These are phyloP conservation scores for Podaxis sp. DNA, from an alignment of 768 basidiomycete species.

Conservation along the genomic window DNA sequence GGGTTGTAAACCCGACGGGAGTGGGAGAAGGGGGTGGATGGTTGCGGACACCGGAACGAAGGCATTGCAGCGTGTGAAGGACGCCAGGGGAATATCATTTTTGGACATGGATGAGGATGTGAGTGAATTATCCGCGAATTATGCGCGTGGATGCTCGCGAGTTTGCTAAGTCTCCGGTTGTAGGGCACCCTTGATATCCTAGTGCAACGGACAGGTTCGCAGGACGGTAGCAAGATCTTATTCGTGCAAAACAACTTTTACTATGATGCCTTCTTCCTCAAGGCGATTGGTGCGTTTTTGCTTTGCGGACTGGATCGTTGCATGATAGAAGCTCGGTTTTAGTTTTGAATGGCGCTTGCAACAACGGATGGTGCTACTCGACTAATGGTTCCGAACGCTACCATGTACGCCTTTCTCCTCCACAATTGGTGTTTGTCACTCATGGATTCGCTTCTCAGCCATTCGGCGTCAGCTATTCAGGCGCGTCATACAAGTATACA, in stretches of 20 bases:
- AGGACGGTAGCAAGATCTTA: constrained; percentile 54
- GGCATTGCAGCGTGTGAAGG: constrained; percentile 59
- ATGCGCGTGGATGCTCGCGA: neutral
- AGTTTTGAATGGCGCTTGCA: constrained; percentile 94
- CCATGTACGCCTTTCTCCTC: constrained; percentile 49
- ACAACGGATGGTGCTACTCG: constrained; percentile 71
- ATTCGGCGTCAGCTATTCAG: constrained; percentile 90
- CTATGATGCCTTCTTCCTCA: constrained; percentile 98
- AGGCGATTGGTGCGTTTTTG: constrained; percentile 73
- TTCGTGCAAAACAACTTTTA: constrained; percentile 98
- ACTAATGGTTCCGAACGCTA: constrained; percentile 60
- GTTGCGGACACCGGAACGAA: constrained; percentile 51
- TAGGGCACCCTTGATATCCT: constrained; percentile 91
- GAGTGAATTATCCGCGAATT: constrained; percentile 36
- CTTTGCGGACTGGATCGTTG: too few species aligned
- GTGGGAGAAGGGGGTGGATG: constrained; percentile 64
- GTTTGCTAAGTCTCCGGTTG: neutral
- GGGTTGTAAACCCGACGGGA: constrained; percentile 51
- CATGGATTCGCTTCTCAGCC: constrained; percentile 46
- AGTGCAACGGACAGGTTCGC: constrained; percentile 75
- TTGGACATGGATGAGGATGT: constrained; percentile 97
- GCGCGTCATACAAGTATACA: constrained; percentile 96
- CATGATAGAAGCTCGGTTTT: neutral
- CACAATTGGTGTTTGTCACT: neutral
- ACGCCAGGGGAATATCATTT: constrained; percentile 76